Percentiles rank a stretch among this genome's conserved stretches.
These are phyloP conservation scores for Elsinoe necatrix DNA, from an alignment of 2,329 filamentous ascomycete genomes.

Conservation along the genomic window DNA sequence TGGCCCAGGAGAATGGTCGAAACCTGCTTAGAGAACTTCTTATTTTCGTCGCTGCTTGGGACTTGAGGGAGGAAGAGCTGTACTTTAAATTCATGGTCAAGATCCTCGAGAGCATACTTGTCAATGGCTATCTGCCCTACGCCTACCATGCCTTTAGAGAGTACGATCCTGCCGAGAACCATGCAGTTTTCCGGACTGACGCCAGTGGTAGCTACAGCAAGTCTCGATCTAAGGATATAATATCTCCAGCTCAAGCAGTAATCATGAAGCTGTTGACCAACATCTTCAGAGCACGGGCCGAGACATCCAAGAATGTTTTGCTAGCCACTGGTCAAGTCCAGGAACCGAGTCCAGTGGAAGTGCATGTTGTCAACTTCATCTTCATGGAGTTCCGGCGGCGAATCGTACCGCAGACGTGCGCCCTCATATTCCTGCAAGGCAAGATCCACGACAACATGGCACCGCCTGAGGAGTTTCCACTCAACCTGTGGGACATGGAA, in stretches of 20 bases:
- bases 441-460: slow-evolving; percentile 72
- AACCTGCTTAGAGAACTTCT: slow-evolving; percentile 83
- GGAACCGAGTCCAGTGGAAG: slow-evolving; percentile 38
- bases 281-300: slow-evolving; percentile 63
- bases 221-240: slow-evolving; percentile 72
- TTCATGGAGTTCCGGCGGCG: slow-evolving; percentile 87
- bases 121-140: slow-evolving; percentile 81
- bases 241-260: slow-evolving; percentile 88
- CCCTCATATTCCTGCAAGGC: slow-evolving; percentile 87
- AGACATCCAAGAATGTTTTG: slow-evolving; percentile 27
- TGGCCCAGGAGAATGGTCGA: slow-evolving; percentile 82
- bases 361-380: slow-evolving; percentile 73
- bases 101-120: slow-evolving; percentile 86
- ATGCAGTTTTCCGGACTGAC: slow-evolving; percentile 21
- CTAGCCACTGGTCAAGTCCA: slow-evolving; percentile 9
- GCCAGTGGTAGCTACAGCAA: slow-evolving; percentile 16
- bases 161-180: slow-evolving; percentile 3
- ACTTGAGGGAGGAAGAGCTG: slow-evolving; percentile 82
- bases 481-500: slow-evolving; percentile 97
- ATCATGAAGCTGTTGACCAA: slow-evolving; percentile 84
- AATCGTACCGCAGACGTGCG: slow-evolving; percentile 87
- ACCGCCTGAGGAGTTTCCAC: slow-evolving; percentile 78
- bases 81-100: slow-evolving; percentile 96
- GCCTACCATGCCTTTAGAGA: slow-evolving; percentile 87
- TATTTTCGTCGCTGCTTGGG: slow-evolving; percentile 96